phyloP scores from a whole-genome alignment of 129 eudicot species.

The Tagetes patula region DNA sequence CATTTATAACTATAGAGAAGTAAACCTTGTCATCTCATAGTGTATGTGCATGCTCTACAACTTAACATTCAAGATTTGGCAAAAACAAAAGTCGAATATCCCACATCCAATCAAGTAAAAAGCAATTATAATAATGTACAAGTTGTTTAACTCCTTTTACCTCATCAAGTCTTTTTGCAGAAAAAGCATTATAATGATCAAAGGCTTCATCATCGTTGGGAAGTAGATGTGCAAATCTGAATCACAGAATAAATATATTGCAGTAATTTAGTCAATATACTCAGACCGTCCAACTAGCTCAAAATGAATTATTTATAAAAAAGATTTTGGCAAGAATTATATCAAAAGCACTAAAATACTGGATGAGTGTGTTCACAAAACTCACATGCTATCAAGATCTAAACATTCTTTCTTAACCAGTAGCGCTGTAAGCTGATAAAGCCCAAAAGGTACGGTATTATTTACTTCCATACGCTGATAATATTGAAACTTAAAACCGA shows the following conservation, averaged over 20 bases:
- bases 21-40: background rate
- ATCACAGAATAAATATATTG: constrained; percentile 14
- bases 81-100: background rate
- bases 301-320: background rate
- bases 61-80: background rate
- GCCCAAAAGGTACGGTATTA: constrained; percentile 71
- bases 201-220: constrained; percentile 93
- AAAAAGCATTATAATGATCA: constrained; percentile 66
- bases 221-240: constrained; percentile 91
- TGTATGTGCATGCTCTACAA: constrained; percentile 15
- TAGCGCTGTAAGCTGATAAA: constrained; percentile 89
- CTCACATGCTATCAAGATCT: constrained; percentile 96
- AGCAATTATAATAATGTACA: constrained; percentile 4
- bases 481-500: constrained; percentile 94
- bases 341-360: constrained; percentile 7
- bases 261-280: background rate
- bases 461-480: constrained; percentile 85
- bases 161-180: constrained; percentile 96
- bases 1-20: background rate
- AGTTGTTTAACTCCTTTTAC: constrained; percentile 36
- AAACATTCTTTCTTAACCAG: constrained; percentile 79
- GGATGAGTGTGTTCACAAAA: constrained; percentile 18
- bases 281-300: constrained; percentile 17
- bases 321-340: background rate
- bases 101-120: constrained; percentile 6